These are phyloP conservation scores for Coprinellus micaceus DNA, from an alignment of 768 basidiomycete species.

Conservation along the genomic window DNA sequence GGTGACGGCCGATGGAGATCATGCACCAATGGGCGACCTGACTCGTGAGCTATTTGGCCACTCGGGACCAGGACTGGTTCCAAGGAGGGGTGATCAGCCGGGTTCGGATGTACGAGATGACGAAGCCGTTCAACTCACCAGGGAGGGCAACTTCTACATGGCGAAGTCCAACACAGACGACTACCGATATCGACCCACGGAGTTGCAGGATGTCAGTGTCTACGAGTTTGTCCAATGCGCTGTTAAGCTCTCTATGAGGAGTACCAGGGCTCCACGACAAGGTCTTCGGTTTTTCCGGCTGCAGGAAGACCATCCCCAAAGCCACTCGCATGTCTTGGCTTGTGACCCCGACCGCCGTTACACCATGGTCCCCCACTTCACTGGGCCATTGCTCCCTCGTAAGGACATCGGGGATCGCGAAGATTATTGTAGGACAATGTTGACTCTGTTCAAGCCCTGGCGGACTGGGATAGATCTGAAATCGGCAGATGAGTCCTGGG, in stretches of 20 bases:
- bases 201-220: too few relatives aligned
- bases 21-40: too few relatives aligned
- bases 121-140: too few relatives aligned
- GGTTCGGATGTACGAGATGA: too few relatives aligned
- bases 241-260: too few relatives aligned
- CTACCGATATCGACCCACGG: too few relatives aligned
- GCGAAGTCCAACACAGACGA: too few relatives aligned
- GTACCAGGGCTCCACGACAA: too few relatives aligned
- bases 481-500: constrained; percentile 11
- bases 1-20: too few relatives aligned
- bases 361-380: constrained; percentile 20
- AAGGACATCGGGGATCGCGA: constrained; percentile 26
- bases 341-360: not conserved
- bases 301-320: not conserved
- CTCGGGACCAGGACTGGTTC: too few relatives aligned
- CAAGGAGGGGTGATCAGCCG: not conserved
- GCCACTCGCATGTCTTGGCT: not conserved
- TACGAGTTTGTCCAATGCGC: too few relatives aligned
- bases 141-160: too few relatives aligned
- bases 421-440: constrained; percentile 21
- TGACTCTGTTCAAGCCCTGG: constrained; percentile 5
- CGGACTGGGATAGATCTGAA: constrained; percentile 15
- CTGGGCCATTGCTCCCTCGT: constrained; percentile 23
- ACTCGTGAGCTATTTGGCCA: not conserved
- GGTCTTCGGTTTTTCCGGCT: not conserved